Conservation (phyloP, 164 flowering plant genomes). For the Magnolia changhungtana region DNA sequence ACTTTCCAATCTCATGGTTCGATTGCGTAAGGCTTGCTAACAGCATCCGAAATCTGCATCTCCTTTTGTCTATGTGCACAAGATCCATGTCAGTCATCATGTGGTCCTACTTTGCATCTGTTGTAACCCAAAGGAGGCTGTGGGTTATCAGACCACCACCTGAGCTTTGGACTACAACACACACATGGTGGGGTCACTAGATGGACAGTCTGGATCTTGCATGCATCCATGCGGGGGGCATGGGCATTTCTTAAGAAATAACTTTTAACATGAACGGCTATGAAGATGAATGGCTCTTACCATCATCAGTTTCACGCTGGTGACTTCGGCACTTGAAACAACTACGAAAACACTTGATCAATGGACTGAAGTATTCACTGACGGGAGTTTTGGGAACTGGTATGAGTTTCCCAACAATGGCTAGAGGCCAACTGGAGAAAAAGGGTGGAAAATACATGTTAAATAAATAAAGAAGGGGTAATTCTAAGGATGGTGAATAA, state of each 20-base stretch:
- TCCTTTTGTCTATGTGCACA: too few relatives aligned
- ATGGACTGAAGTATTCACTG: conserved; percentile 15
- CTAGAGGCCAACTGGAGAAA: conserved; percentile 84
- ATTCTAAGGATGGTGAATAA: neutral
- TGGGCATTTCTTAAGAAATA: neutral
- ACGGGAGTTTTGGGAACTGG: conserved; percentile 80
- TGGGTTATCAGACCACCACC: too few relatives aligned
- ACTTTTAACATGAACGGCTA: neutral
- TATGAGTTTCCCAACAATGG: conserved; percentile 63
- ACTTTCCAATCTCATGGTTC: too few relatives aligned
- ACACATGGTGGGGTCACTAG: too few relatives aligned
- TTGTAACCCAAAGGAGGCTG: too few relatives aligned
- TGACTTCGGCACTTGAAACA: neutral
- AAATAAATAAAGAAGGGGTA: too few relatives aligned
- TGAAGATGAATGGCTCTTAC: neutral
- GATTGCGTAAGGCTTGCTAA: too few relatives aligned
- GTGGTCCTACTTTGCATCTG: too few relatives aligned
- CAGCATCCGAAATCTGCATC: too few relatives aligned
- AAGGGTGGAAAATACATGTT: neutral
- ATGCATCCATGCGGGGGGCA: neutral
- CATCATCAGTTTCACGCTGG: neutral
- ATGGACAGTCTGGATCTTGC: too few relatives aligned
- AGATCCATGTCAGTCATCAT: too few relatives aligned
- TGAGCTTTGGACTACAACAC: too few relatives aligned
- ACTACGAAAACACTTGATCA: conserved; percentile 5